Percentiles rank a stretch among this genome's conserved stretches.
Conservation (phyloP, 768 basidiomycete species). For the Boletus tomentosulus region DNA sequence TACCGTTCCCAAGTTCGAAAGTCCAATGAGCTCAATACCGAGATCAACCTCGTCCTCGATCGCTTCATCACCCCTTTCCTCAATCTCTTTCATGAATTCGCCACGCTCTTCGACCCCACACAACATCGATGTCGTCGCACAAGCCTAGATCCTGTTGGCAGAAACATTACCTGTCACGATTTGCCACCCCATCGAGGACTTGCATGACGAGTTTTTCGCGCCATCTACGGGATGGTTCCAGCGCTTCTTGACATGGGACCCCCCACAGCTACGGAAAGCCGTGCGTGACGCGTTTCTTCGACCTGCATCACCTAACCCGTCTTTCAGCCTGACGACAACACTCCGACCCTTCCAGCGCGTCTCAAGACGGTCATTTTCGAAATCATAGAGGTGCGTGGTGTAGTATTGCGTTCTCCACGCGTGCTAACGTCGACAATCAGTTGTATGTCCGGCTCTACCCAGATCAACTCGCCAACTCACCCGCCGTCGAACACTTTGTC, state of each 20-base stretch:
- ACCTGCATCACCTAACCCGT: constrained; percentile 6
- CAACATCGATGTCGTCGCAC: constrained; percentile 54
- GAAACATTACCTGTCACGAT: constrained; percentile 90
- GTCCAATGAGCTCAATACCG: constrained; percentile 79
- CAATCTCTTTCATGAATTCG: constrained; percentile 71
- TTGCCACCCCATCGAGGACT: constrained; percentile 91
- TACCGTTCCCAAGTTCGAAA: constrained; percentile 86
- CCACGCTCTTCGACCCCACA: constrained; percentile 40
- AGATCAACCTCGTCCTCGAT: constrained; percentile 86
- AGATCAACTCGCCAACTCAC: constrained; percentile 63
- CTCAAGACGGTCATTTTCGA: constrained; percentile 89
- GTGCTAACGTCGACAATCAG: constrained; percentile 30
- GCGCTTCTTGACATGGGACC: constrained; percentile 78
- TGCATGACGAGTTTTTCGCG: constrained; percentile 78
- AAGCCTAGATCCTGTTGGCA: constrained; percentile 71
- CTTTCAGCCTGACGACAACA: constrained; percentile 69
- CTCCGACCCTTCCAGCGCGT: constrained; percentile 82
- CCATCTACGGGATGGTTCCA: constrained; percentile 69
- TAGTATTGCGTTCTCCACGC: background rate
- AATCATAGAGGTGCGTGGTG: constrained; percentile 66
- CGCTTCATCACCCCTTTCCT: constrained; percentile 85
- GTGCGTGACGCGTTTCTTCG: constrained; percentile 34
- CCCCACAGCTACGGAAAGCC: constrained; percentile 60
- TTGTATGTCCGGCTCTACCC: constrained; percentile 81
- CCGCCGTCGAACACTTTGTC: constrained; percentile 70